A percentile compares a stretch with the other conserved stretches of the same genome.
These are phyloP conservation scores for Cryptococcus sp. DNA, from an alignment of 1,284 basidiomycete species.

Conservation along the genomic window DNA sequence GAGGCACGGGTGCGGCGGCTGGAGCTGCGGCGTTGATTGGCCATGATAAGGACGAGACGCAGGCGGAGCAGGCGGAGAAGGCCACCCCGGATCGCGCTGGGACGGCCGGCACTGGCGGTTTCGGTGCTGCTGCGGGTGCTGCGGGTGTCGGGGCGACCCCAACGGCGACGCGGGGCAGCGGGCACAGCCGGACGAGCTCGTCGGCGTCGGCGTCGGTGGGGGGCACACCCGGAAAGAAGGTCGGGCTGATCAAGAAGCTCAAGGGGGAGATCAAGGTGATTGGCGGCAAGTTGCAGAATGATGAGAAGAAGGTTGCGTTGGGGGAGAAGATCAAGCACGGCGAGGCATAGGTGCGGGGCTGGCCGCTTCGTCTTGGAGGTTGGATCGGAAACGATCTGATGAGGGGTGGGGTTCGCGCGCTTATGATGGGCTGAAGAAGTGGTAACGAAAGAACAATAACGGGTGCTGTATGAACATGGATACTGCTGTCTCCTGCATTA, in stretches of 20 bases:
- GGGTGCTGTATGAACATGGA: no score
- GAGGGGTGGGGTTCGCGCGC: no score
- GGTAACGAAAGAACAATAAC: no score
- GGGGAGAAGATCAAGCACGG: no score
- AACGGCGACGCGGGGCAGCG: constrained; percentile 2
- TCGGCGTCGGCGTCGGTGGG: constrained; percentile 1
- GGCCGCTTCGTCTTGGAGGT: no score
- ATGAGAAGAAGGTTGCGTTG: constrained; percentile 25
- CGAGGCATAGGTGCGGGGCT: no score
- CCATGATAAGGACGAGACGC: constrained; percentile 2
- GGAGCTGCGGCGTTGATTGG: background rate
- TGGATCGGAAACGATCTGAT: no score
- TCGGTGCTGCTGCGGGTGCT: background rate
- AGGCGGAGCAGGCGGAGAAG: background rate
- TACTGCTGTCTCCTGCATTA: no score
- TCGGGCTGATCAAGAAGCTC: constrained; percentile 42
- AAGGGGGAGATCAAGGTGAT: constrained; percentile 42
- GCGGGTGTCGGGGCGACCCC: background rate
- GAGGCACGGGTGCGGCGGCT: background rate
- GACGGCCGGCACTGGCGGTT: background rate
- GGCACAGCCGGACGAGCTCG: constrained; percentile 12
- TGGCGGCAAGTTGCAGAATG: constrained; percentile 10
- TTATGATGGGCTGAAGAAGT: no score
- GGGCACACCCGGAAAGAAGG: constrained; percentile 25
- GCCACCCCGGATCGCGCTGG: background rate